Conservation (phyloP, 2,329 filamentous ascomycete genomes). For the Zalaria sp. region DNA sequence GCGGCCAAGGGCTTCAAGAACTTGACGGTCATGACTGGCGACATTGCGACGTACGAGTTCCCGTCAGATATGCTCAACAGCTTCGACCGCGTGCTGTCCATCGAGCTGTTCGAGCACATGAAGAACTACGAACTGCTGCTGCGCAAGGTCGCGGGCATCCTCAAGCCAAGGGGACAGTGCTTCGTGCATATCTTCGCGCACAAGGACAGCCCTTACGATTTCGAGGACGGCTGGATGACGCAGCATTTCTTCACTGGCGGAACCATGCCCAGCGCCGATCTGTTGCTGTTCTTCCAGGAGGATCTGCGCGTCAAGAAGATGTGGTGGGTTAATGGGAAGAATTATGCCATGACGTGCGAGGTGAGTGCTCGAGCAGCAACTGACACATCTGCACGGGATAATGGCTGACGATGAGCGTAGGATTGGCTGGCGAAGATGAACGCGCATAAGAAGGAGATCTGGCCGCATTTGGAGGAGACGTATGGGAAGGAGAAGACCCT, state of each 20-base stretch:
- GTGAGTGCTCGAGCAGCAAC: background rate
- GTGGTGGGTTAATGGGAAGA: conserved; percentile 57
- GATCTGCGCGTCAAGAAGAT: conserved; percentile 46
- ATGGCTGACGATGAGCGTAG: conserved; percentile 15
- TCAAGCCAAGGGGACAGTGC: conserved; percentile 50
- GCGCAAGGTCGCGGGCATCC: conserved; percentile 44
- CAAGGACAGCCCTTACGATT: conserved; percentile 52
- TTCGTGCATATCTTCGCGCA: conserved; percentile 59
- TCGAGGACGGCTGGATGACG: conserved; percentile 61
- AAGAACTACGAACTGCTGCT: conserved; percentile 59
- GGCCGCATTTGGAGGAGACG: conserved; percentile 49
- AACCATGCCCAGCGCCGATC: conserved; percentile 55
- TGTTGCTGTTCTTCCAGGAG: conserved; percentile 52
- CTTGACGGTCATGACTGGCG: conserved; percentile 49
- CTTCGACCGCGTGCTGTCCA: conserved; percentile 53
- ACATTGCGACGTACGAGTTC: conserved; percentile 54
- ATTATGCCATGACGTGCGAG: conserved; percentile 59
- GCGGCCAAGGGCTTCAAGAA: conserved; percentile 43
- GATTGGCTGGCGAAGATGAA: conserved; percentile 51
- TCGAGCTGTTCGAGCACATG: conserved; percentile 66
- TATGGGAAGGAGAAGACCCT: conserved; percentile 46
- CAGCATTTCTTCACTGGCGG: conserved; percentile 60
- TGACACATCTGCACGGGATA: background rate
- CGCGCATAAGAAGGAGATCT: conserved; percentile 44
- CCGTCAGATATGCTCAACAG: conserved; percentile 13